Conservation (phyloP, 1,284 basidiomycete genomes). For the Cyathus pygmaeus region DNA sequence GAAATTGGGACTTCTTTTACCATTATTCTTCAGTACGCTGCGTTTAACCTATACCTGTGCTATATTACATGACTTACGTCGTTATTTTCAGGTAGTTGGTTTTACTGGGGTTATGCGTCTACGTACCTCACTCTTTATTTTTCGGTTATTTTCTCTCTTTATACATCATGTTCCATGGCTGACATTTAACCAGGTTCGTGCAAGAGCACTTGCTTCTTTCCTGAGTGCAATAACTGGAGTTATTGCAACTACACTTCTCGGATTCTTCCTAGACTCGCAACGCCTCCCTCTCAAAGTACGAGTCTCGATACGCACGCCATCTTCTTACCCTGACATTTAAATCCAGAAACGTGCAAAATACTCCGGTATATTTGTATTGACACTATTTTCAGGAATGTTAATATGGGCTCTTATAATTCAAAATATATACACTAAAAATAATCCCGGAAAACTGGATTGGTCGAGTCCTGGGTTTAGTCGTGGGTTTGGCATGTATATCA, state of each 20-base stretch:
- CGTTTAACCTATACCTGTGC: not conserved
- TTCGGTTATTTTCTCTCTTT: slow-evolving; percentile 6
- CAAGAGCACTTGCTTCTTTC: slow-evolving; percentile 25
- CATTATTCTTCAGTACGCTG: slow-evolving; percentile 22
- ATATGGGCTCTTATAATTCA: slow-evolving; percentile 28
- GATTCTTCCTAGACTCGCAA: slow-evolving; percentile 23
- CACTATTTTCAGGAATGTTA: slow-evolving; percentile 16
- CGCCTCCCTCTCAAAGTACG: slow-evolving; percentile 14
- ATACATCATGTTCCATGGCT: not conserved
- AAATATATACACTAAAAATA: slow-evolving; percentile 15
- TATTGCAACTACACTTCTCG: slow-evolving; percentile 15
- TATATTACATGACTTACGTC: not conserved
- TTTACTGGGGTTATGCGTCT: slow-evolving; percentile 27
- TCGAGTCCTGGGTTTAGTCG: slow-evolving; percentile 22
- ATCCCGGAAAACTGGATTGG: slow-evolving; percentile 28
- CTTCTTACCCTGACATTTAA: slow-evolving; percentile 4
- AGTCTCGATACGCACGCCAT: not conserved
- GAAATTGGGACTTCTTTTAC: slow-evolving; percentile 16
- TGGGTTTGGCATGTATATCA: slow-evolving; percentile 22
- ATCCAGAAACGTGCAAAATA: not conserved
- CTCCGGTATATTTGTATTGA: not conserved
- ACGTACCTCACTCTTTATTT: slow-evolving; percentile 30
- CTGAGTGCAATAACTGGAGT: slow-evolving; percentile 23
- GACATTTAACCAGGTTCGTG: slow-evolving; percentile 12
- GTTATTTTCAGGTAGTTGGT: slow-evolving; percentile 20